A percentile compares a stretch with the other conserved stretches of the same genome.
Conservation (phyloP, 768 basidiomycete species). For the Multifurca ochricompacta region DNA sequence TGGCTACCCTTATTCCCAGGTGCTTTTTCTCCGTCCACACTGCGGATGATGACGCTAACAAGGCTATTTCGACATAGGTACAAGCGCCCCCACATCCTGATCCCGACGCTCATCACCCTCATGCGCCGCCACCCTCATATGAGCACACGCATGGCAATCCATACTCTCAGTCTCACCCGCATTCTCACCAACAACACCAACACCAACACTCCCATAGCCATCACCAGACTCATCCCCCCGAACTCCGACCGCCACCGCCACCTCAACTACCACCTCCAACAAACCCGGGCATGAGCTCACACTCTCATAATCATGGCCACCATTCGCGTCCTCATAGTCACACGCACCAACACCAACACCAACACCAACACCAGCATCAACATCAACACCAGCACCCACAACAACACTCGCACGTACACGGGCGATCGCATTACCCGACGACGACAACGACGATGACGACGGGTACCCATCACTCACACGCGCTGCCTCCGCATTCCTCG, state of each 20-base stretch:
- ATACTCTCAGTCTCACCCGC: slow-evolving; percentile 9
- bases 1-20: slow-evolving; percentile 10
- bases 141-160: slow-evolving; percentile 6
- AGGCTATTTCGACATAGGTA: neutral
- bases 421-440: slow-evolving; percentile 9
- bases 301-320: slow-evolving; percentile 22
- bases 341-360: slow-evolving; percentile 23
- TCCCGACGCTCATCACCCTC: slow-evolving; percentile 1
- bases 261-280: neutral
- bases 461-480: neutral
- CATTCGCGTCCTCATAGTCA: slow-evolving; percentile 21
- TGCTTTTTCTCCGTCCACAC: neutral
- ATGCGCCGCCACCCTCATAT: slow-evolving; percentile 15
- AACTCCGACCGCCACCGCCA: slow-evolving; percentile 2
- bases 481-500: neutral
- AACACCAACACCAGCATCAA: slow-evolving; percentile 21
- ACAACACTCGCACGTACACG: slow-evolving; percentile 19
- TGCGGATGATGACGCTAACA: neutral
- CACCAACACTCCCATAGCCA: slow-evolving; percentile 11
- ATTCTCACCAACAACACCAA: slow-evolving; percentile 1
- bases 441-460: neutral
- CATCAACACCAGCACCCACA: slow-evolving; percentile 22
- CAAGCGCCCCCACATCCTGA: slow-evolving; percentile 3
- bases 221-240: slow-evolving; percentile 4
- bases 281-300: slow-evolving; percentile 9